Evolutionary conservation across 1,139 yeast species (phyloP), one percentile per base, ranked within the genome.

Genomic region (Pichia sp.): DNA sequence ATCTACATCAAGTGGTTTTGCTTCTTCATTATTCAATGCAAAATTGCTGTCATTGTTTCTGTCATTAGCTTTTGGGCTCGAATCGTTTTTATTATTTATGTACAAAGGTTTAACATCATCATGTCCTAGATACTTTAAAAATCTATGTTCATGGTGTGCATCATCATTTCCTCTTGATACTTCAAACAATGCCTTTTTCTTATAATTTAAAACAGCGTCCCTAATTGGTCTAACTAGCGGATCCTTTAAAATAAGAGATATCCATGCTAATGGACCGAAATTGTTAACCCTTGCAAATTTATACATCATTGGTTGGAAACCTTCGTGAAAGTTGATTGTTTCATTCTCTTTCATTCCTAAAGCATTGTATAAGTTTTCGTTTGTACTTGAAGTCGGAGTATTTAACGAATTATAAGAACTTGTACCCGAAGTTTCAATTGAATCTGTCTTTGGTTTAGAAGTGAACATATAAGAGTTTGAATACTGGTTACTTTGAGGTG

Each of bases 211-310:
- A n/a, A 61, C 56, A 41, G 56, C 57, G 44, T 56, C 53, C 59
- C 69, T 62, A 24, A 69, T 54, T 9, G 69, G 63, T 18, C 65
- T 61, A 35, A 76, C 60, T 23, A 70, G 79, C 1, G 68, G 68
- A 57, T 80, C 85, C 48, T 71, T 71, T 50, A 71, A 70, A 12
- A 68, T 51, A 63, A 77, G 45, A 0, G 79, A 68, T 2, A 73
- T 59, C 77, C 79, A 74, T 0, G 78, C 61, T 47, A 75, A 68
- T 0, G 80, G 79, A 0, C 80, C 80, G 58, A 70, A 71, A 48
- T 72, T 72, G 30, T 71, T 62, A 45, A 73, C 59, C 40, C 73
- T 59, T 4, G 68, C 64, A 43, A 66, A 70, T 38, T 69, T 66
- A 8, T 67, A 59, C 50, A 70, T 68, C 30, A 75, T 62, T 0